Percentiles rank a stretch among this genome's conserved stretches.
These are phyloP conservation scores for Boletus rubroflammeus DNA, from an alignment of 768 basidiomycete genomes.

Conservation along the genomic window DNA sequence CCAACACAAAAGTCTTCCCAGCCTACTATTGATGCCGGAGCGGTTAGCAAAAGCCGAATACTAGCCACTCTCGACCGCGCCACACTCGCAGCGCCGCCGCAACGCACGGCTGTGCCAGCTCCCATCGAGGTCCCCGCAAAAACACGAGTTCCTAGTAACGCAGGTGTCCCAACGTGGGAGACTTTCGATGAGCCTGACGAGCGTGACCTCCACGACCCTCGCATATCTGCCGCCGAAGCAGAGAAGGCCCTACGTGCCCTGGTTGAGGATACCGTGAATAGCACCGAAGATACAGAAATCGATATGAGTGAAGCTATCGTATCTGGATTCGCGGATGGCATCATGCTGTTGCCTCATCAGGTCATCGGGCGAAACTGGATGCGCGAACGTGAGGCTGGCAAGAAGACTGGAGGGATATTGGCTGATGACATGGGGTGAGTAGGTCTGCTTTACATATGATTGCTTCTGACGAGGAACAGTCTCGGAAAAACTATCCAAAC, in stretches of 20 bases:
- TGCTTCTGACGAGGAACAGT: conserved; percentile 34
- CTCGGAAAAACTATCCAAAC: conserved; percentile 92
- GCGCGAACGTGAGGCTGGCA: conserved; percentile 73
- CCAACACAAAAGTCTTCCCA: conserved; percentile 1
- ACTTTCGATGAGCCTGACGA: conserved; percentile 31
- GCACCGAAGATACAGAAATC: conserved; percentile 45
- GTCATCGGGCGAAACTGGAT: conserved; percentile 86
- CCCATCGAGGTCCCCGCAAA: conserved; percentile 30
- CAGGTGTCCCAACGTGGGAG: conserved; percentile 23
- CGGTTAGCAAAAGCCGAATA: conserved; percentile 13
- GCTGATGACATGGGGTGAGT: conserved; percentile 88
- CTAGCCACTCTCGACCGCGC: conserved; percentile 27
- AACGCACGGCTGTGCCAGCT: conserved; percentile 28
- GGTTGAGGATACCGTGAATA: conserved; percentile 60
- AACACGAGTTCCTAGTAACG: conserved; percentile 14
- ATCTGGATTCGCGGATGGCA: conserved; percentile 68
- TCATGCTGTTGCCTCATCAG: conserved; percentile 82
- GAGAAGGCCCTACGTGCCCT: conserved; percentile 78
- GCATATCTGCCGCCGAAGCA: conserved; percentile 52
- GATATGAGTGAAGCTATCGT: conserved; percentile 68
- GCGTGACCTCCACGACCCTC: conserved; percentile 26
- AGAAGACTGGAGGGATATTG: conserved; percentile 81
- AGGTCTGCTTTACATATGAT: not conserved
- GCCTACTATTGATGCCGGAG: not conserved
- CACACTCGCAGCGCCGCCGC: conserved; percentile 5